Conservation (phyloP, 2,329 filamentous ascomycete genomes). For the Alternaria panax region DNA sequence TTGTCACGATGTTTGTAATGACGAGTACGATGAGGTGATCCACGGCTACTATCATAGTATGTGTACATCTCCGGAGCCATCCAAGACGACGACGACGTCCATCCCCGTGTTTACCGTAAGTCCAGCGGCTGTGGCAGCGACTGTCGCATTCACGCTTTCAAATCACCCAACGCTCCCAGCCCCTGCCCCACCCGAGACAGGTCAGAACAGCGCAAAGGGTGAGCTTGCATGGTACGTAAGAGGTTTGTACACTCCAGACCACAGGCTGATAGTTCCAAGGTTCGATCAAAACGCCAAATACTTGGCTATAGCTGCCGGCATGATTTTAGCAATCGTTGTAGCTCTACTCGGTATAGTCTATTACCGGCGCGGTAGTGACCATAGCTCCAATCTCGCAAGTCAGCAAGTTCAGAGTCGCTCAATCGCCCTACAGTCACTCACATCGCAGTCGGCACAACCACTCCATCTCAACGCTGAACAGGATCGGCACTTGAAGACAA, state of each 20-base stretch:
- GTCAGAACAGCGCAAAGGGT: conserved; percentile 14
- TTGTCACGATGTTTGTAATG: conserved; percentile 67
- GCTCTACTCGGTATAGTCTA: background rate
- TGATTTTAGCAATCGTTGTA: conserved; percentile 71
- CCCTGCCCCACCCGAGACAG: background rate
- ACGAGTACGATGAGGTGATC: conserved; percentile 61
- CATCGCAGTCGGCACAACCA: background rate
- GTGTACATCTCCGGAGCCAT: background rate
- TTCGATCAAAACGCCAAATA: conserved; percentile 75
- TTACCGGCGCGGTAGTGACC: background rate
- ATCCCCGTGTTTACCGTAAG: background rate
- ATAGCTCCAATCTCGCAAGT: background rate
- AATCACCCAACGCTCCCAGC: background rate
- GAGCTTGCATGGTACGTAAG: conserved; percentile 22
- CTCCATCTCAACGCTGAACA: background rate
- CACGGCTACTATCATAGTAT: conserved; percentile 3
- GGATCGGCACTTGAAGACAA: background rate
- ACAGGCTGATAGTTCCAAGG: conserved; percentile 56
- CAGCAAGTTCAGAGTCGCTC: background rate
- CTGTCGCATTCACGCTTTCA: background rate
- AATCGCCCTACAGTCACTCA: background rate
- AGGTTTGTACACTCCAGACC: background rate
- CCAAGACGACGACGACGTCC: background rate
- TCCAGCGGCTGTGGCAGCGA: background rate
- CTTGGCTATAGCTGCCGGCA: conserved; percentile 80